Conservation (phyloP, 768 basidiomycete species). For the Hemileccinum impolitum region DNA sequence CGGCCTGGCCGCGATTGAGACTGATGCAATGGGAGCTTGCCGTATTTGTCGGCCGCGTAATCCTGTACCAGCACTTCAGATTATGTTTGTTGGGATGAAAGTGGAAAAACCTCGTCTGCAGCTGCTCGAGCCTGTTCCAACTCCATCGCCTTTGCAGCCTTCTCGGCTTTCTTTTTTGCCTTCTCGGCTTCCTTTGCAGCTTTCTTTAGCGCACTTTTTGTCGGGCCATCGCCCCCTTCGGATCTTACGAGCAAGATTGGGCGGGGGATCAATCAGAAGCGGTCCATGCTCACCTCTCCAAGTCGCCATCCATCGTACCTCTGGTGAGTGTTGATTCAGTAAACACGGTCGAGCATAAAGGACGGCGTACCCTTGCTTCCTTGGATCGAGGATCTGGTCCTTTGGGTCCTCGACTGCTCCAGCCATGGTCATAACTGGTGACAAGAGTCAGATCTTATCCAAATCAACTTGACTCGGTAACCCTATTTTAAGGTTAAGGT, state of each 20-base stretch:
- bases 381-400: not conserved
- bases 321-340: constrained; percentile 5
- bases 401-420: not conserved
- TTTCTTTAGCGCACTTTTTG: constrained; percentile 90
- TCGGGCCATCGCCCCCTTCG: constrained; percentile 47
- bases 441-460: constrained; percentile 18
- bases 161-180: constrained; percentile 83
- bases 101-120: constrained; percentile 44
- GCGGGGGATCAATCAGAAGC: not conserved
- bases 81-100: constrained; percentile 33
- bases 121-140: constrained; percentile 69
- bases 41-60: constrained; percentile 76
- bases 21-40: constrained; percentile 85
- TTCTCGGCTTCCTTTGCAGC: constrained; percentile 89
- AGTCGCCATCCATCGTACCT: constrained; percentile 4
- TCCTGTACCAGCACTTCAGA: constrained; percentile 47
- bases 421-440: constrained; percentile 13
- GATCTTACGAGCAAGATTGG: constrained; percentile 13
- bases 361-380: constrained; percentile 4
- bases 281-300: constrained; percentile 9
- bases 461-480: not conserved
- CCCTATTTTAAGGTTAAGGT: constrained; percentile 23
- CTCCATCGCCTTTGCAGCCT: constrained; percentile 75
- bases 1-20: constrained; percentile 73
- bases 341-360: not conserved